A percentile compares a stretch with the other conserved stretches of the same genome.
Conservation (phyloP, 345 rosid genomes). For the Ailanthus altissimus region DNA sequence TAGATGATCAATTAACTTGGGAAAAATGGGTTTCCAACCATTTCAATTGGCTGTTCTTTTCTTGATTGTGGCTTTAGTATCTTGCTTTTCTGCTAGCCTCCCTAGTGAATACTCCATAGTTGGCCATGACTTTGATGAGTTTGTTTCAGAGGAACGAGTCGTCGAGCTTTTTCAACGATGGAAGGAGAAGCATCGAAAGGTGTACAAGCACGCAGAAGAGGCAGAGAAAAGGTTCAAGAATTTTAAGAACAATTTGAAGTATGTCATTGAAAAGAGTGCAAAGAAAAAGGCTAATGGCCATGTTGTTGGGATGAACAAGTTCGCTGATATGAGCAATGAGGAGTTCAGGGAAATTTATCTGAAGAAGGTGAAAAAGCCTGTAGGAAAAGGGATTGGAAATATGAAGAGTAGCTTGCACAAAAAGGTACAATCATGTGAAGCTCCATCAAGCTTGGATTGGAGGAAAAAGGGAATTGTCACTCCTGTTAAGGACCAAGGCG, state of each 20-base stretch:
- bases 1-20: slow-evolving; percentile 12
- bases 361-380: slow-evolving; percentile 51
- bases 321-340: slow-evolving; percentile 67
- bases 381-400: slow-evolving; percentile 22
- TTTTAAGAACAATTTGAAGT: slow-evolving; percentile 52
- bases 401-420: slow-evolving; percentile 12
- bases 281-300: slow-evolving; percentile 25
- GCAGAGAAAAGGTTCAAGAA: slow-evolving; percentile 42
- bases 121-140: slow-evolving; percentile 30
- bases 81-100: slow-evolving; percentile 30
- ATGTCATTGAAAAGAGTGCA: slow-evolving; percentile 41
- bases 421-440: slow-evolving; percentile 41
- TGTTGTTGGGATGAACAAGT: slow-evolving; percentile 57
- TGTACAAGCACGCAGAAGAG: slow-evolving; percentile 49
- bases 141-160: slow-evolving; percentile 43
- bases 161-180: slow-evolving; percentile 52
- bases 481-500: slow-evolving; percentile 56
- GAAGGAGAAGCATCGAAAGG: slow-evolving; percentile 55
- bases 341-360: slow-evolving; percentile 46
- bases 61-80: slow-evolving; percentile 32
- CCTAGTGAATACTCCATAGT: slow-evolving; percentile 50
- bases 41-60: slow-evolving; percentile 23
- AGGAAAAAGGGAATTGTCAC: slow-evolving; percentile 62
- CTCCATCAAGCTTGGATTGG: slow-evolving; percentile 68
- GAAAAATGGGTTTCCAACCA: slow-evolving; percentile 34